Evolutionary conservation across 1,284 basidiomycete species (phyloP), one percentile per base, ranked within the genome.

Genomic region (Wolfiporia cocos): DNA sequence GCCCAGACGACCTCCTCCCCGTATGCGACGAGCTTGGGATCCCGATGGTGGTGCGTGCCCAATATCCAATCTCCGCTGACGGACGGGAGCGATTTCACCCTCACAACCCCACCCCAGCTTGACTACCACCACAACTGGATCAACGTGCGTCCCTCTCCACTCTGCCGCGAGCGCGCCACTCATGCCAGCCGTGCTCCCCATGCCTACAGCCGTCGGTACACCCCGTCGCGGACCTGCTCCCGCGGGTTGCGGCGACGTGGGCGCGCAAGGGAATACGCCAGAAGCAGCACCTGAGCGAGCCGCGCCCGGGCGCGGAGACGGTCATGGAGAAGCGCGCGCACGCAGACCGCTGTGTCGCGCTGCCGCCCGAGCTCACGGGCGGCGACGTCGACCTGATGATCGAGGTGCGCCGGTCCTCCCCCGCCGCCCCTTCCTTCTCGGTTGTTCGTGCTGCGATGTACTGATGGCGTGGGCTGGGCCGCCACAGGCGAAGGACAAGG

Each of bases 231-330:
- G 71, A 71, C 33, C 79, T 92, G 44, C 81, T 91, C 35, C 71
- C 77, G 19, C 73, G 79, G 23, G 81, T 90, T 47, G 81, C 84
- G 44, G 76, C 73, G n/a, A 85, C 88, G 31, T 96, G 87, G 73
- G 63, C 67, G 34, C 68, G 68, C 30, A 82, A 87, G 17, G 78
- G 82, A 21, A 94, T 95, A 51, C 71, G 68, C 37, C 86, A 89
- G 17, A 96, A 95, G 63, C 91, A 93, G 57, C 92, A 96, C 63
- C 74, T 93, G 14, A 90, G 86, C 26, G 89, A 92, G 54, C 79
- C 82, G 9, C 69, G 88, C 22, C 75, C 78, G 1, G 87, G 87
- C 5, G 88, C 89, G 3, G 75, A 76, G 34, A 81, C 73, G 2
- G 61, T 88, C 26, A 91, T 90, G 83, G 88, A 93, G 62, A 68